These are phyloP conservation scores for Carex arenaria DNA, from an alignment of 202 grass and related monocot genomes.

Conservation along the genomic window DNA sequence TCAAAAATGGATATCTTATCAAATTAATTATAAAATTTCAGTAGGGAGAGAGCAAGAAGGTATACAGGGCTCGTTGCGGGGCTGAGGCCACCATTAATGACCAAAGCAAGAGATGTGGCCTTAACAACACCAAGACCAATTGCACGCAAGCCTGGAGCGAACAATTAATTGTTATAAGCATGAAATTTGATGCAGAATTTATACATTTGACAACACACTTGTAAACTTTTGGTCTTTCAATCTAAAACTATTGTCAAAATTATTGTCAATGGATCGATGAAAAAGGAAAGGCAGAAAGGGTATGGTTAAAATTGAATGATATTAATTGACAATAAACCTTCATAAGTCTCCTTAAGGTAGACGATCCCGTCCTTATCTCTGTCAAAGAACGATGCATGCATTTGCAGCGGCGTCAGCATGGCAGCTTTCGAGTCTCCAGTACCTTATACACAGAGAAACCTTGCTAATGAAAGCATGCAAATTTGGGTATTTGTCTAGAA, in stretches of 20 bases:
- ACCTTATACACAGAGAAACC: too few relatives aligned
- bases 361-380: slow-evolving; percentile 56
- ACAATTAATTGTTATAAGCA: not conserved
- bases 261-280: too few relatives aligned
- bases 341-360: slow-evolving; percentile 44
- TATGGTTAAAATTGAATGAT: not conserved
- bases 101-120: slow-evolving; percentile 4
- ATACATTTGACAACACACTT: too few relatives aligned
- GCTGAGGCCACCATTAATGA: slow-evolving; percentile 40
- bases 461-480: too few relatives aligned
- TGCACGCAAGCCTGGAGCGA: slow-evolving; percentile 32
- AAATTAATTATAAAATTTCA: not conserved
- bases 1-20: not conserved
- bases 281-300: too few relatives aligned
- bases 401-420: slow-evolving; percentile 15
- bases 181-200: too few relatives aligned
- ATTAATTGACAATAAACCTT: slow-evolving; percentile 32
- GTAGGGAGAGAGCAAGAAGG: not conserved
- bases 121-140: slow-evolving; percentile 37
- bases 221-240: too few relatives aligned
- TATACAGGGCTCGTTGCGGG: slow-evolving; percentile 42
- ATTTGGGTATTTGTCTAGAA: too few relatives aligned
- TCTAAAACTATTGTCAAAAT: too few relatives aligned
- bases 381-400: slow-evolving; percentile 67
- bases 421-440: too few relatives aligned